These are phyloP conservation scores for Pestalotiopsis fici DNA, from an alignment of 2,329 filamentous ascomycete genomes.

Conservation along the genomic window DNA sequence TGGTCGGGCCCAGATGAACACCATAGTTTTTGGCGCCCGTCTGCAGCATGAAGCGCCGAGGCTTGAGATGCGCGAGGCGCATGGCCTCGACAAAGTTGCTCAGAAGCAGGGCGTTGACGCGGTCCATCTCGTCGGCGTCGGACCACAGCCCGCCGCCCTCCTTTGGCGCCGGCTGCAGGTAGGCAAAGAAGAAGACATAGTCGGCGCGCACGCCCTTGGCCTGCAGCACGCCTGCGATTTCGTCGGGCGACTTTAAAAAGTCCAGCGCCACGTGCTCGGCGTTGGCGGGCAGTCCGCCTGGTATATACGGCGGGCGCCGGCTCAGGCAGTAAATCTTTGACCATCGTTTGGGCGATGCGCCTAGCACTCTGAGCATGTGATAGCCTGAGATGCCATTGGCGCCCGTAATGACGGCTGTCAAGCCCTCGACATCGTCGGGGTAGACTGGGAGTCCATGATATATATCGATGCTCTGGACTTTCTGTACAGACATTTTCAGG, in stretches of 20 bases:
- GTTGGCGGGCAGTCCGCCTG: conserved; percentile 17
- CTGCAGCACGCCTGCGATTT: conserved; percentile 22
- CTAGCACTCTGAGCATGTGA: conserved; percentile 49
- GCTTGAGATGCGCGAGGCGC: conserved; percentile 36
- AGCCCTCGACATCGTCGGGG: conserved; percentile 37
- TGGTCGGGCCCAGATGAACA: conserved; percentile 45
- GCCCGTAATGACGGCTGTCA: conserved; percentile 54
- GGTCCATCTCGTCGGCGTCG: conserved; percentile 49
- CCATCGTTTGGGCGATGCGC: conserved; percentile 48
- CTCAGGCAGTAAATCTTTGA: conserved; percentile 52
- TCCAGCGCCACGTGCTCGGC: conserved; percentile 4
- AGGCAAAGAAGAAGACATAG: conserved; percentile 56
- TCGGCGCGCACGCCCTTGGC: conserved; percentile 37
- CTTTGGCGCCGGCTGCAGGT: conserved; percentile 51
- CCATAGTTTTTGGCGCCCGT: conserved; percentile 56
- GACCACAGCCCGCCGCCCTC: conserved; percentile 45
- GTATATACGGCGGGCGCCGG: conserved; percentile 32
- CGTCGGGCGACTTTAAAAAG: conserved; percentile 25
- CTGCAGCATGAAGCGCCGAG: conserved; percentile 49
- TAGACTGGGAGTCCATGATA: conserved; percentile 51
- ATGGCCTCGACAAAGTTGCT: conserved; percentile 41
- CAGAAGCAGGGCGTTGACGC: conserved; percentile 44
- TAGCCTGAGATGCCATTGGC: conserved; percentile 56
- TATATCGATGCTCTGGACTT: conserved; percentile 35
- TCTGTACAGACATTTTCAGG: background rate